Base-by-base conservation (phyloP, 2,329 filamentous ascomycete genomes). In the Colletotrichum sojae region DNA sequence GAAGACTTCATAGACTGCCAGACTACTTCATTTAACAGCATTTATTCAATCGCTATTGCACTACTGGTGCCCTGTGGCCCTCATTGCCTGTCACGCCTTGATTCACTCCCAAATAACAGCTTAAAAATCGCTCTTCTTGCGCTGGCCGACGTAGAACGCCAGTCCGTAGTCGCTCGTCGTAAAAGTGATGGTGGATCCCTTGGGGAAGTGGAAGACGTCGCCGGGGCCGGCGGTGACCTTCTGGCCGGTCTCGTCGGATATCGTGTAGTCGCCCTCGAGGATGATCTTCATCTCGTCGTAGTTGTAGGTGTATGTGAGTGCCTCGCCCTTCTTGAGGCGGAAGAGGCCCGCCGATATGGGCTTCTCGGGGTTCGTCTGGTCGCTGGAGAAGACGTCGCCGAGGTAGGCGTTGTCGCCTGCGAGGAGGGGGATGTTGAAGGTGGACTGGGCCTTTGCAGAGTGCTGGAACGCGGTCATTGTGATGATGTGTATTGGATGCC, bases 251-350 rank as follows among this genome's bases (percentile, higher is more conserved):
- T 87, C 86, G 72, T 92, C 90, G 36, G 82, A 83, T 74, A 92
- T 91, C 70, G 89, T 86, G 75, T 90, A 91, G 72, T 87, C 84
- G 15, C 90, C 91, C 73, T 92, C 90, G 10, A 92, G 79, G 71
- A 93, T 90, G 76, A 92, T 91, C 83, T 92, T 92, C 88, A 91
- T 91, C 82, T 92, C 91, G 75, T 92, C 87, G 79, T 92, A 92
- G 48, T 84, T 89, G 79, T 92, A 92, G 39, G 85, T 88, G 81
- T 92, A 92, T 9, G 89, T 88, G 18, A 93, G 84, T 2, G 89
- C 88, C 4, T 89, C 89, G 73, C 90, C 90, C 73, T 91, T 90
- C 74, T 91, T 89, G 12, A 92, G 83, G 13, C 90, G 85, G 82
- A 91, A 92, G 76, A 93, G 87, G 22, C 91, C 91, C 8, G 83